Evolutionary conservation across 495 filamentous ascomycete genomes (phyloP), one percentile per base, ranked within the genome.

Genomic region (Daldinia bambusicola): DNA sequence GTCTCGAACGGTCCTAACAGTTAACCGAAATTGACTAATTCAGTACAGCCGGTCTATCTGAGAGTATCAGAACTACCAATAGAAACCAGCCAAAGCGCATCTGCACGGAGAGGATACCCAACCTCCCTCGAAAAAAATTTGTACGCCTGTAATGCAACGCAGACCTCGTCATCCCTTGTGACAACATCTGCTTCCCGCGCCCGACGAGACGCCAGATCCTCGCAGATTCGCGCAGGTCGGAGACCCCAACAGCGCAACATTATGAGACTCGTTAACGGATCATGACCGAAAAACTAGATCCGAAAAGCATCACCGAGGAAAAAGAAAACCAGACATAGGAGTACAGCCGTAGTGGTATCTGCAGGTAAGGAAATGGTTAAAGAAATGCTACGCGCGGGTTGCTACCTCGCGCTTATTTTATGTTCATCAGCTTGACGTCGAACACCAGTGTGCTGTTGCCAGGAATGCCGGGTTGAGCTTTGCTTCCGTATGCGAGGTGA

Each of bases 381-480:
- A 68, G 62, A 74, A 76, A 76, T 61, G 55, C 43, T 77, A 71
- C 72, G 56, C 61, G 14, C 22, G 43, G 45, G 34, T 6, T 6
- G n/a, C 30, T 13, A 13, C 6, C 9, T n/a, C 22, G 30, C 63
- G 45, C 74, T 79, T 84, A 88, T 82, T 87, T 87, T 76, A 87
- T 87, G 67, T 91, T 89, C 36, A 97, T 82, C 50, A 93, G 80
- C 88, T 96, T 98, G 80, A 98, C 84, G 77, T 99, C 95, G 79
- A 99, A 99, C 77, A 91, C 85, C 75, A 99, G 82, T 66, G 90
- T 91, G 78, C 92, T 93, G 87, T 98, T 98, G 36, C 83, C 86
- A 10, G 95, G 95, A 67, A 99, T 98, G 52, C 89, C 92, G 48
- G 92, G 89, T 8, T 89, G 75, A 41, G 84, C 80, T 80, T 92